Percentiles rank a stretch among this genome's conserved stretches.
phyloP scores from a whole-genome alignment of 106 monocot genomes.

The Posidonia australis region DNA sequence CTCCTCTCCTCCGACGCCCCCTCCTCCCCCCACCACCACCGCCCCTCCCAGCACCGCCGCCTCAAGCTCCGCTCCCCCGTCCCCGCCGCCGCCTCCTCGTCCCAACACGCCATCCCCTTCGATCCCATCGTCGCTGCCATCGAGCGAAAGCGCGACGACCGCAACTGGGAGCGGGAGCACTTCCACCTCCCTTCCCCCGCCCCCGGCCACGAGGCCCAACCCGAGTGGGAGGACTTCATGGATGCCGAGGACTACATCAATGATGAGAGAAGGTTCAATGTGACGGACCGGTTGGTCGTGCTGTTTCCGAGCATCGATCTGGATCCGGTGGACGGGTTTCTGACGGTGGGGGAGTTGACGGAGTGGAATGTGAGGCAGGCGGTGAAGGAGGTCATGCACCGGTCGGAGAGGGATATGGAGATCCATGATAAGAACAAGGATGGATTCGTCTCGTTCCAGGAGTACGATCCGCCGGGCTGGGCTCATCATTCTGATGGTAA shows the following conservation, averaged over 20 bases:
- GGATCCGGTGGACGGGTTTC: constrained; percentile 46
- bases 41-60: constrained; percentile 32
- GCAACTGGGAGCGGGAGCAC: constrained; percentile 52
- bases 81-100: background rate
- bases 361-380: constrained; percentile 71
- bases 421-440: constrained; percentile 75
- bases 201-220: constrained; percentile 54
- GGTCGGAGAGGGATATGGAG: constrained; percentile 65
- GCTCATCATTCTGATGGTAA: constrained; percentile 10
- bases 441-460: constrained; percentile 55
- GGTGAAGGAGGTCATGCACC: constrained; percentile 48
- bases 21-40: constrained; percentile 16
- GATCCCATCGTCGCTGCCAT: constrained; percentile 70
- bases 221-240: constrained; percentile 89
- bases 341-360: constrained; percentile 47
- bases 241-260: constrained; percentile 87
- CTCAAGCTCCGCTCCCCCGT: constrained; percentile 33
- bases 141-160: constrained; percentile 55
- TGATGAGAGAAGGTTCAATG: constrained; percentile 72
- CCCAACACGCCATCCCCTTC: constrained; percentile 34
- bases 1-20: constrained; percentile 12
- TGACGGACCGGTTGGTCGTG: constrained; percentile 43
- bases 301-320: constrained; percentile 80
- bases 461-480: constrained; percentile 69
- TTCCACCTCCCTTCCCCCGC: constrained; percentile 28